Evolutionary conservation across 2,329 filamentous ascomycete species (phyloP), one percentile per base, ranked within the genome.

Genomic region (Phyllosticta paracitricarpa): DNA sequence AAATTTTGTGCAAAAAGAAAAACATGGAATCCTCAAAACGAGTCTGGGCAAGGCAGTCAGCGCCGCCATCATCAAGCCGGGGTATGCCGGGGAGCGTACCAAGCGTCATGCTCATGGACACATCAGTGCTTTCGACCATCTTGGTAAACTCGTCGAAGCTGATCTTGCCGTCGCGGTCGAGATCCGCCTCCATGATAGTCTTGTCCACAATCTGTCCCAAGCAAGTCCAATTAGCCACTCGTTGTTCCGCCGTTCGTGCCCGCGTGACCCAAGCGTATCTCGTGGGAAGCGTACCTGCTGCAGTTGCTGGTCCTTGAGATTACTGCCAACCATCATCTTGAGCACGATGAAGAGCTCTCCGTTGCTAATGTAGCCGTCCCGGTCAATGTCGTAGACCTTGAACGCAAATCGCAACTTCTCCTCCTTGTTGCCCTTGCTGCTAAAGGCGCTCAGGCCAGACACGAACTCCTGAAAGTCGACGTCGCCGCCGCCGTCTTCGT

Each of bases 311-410:
- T 99, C 94, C 82, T 99, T 99, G 71, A 99, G 80, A 77, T 99
- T 99, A 80, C 89, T 97, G 63, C 94, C 94, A 58, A 99, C 94
- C 94, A 99, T 99, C 94, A 99, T 99, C 88, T 99, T 99, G 71
- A 99, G 83, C 71, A 99, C 94, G 71, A 99, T 97, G 76, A 97
- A 99, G 58, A 99, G 84, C 81, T 99, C 94, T 70, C 94, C 94
- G 76, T 99, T 99, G 80, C 90, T 96, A 72, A 99, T 99, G 79
- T 89, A 99, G 25, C 94, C 94, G 76, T 99, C 94, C 63, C 94
- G 90, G 77, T 99, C 94, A 71, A 99, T 97, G 75, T 99, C 94
- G 81, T 99, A 99, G 64, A 99, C 94, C 77, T 97, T 96, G 84
- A 99, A 99, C 54, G 94, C 94, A 72, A 99, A 99, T 60, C 86